Conservation (phyloP, 495 filamentous ascomycete genomes). For the Aspergillus mulundensis region DNA sequence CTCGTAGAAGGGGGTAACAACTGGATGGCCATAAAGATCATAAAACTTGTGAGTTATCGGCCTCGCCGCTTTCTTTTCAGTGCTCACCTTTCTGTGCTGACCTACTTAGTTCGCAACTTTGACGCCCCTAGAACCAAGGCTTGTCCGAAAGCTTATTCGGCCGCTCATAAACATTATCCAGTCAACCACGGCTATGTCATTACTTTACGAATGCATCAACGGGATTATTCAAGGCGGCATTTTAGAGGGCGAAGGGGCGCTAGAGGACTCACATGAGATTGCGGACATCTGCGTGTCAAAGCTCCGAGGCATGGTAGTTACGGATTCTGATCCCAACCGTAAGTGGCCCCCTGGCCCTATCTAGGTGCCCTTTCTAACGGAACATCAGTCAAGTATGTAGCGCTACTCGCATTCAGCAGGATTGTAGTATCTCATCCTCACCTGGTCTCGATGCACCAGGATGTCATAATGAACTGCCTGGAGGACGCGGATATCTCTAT, state of each 20-base stretch:
- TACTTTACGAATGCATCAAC: conserved; percentile 97
- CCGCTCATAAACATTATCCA: conserved; percentile 89
- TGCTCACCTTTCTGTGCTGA: conserved; percentile 14
- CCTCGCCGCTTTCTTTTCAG: background rate
- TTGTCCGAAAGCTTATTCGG: conserved; percentile 91
- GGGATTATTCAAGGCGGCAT: conserved; percentile 97
- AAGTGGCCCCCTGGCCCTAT: conserved; percentile 25
- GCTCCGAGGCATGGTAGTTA: conserved; percentile 85
- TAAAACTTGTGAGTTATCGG: conserved; percentile 73
- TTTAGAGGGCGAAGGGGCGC: conserved; percentile 69
- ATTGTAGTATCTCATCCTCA: conserved; percentile 86
- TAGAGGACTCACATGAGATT: conserved; percentile 81
- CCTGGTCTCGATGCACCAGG: conserved; percentile 84
- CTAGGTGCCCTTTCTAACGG: background rate
- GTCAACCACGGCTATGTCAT: conserved; percentile 92
- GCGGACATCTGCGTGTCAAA: conserved; percentile 91
- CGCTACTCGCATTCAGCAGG: conserved; percentile 87
- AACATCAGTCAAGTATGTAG: conserved; percentile 85
- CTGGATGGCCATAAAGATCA: conserved; percentile 99
- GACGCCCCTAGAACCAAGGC: conserved; percentile 85
- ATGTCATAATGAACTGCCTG: conserved; percentile 92
- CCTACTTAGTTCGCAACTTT: conserved; percentile 78
- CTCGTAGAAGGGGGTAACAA: conserved; percentile 93
- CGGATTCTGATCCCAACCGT: conserved; percentile 91
- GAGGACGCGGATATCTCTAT: conserved; percentile 97